Evolutionary conservation across 441 rosid species (phyloP), one percentile per base, ranked within the genome.

Genomic region (Sinapis alba): DNA sequence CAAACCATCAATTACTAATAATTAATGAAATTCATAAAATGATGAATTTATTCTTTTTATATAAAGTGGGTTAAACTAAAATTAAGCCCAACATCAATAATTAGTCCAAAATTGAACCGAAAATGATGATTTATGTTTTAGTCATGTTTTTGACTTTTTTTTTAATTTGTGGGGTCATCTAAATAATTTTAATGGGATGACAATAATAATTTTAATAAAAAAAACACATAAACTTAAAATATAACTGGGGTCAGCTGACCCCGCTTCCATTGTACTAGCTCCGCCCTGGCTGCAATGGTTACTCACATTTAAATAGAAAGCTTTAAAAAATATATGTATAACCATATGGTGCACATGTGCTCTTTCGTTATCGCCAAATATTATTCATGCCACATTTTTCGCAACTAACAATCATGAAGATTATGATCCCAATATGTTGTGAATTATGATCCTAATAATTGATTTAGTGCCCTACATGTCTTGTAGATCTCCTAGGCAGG

Each of bases 331-430:
- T 6, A 34, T 50, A 18, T 16, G 54, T 21, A 64, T 76, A 63
- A 69, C 27, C 66, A 69, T 63, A 54, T 69, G 65, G 45, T 76
- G 61, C 69, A 63, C 79, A 76, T 76, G 75, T 57, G 71, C 61
- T 76, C 75, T 63, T 70, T 20, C 65, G 28, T 63, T 26, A 2
- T 69, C 12, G 5, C 23, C 79, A 54, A 62, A 62, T 36, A 57
- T 69, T 69, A 19, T 36, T 28, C 57, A 57, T 38, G 27, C 56
- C 65, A 58, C 56, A 56, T 69, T 57, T 12, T 57, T 24, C 56
- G 60, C 38, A 38, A 56, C 9, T 18, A 51, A 18, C 58, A 38
- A 24, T 24, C 24, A 13, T 18, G 59, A 30, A 11, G 45, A 50
- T 50, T 34, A 34, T 67, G 62, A 30, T 74, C 61, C 41, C 62